Evolutionary conservation across 2,329 filamentous ascomycete species (phyloP).

Genomic region (Dactylellina sp.): DNA sequence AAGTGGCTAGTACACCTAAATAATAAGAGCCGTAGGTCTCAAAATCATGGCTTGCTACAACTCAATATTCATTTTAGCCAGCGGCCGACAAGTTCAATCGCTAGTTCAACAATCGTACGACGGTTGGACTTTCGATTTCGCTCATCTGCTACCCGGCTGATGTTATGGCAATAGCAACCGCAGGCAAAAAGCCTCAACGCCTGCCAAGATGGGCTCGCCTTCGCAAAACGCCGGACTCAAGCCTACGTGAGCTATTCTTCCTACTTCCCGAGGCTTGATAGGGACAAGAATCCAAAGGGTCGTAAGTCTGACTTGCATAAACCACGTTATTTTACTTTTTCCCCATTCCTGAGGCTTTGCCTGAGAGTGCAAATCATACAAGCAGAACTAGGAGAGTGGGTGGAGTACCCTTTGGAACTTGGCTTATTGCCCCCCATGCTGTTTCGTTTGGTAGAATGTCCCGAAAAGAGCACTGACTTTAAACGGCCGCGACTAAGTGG

Average conservation of each 20-base stretch:
- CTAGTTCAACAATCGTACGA: too few species aligned
- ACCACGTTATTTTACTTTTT: conserved; percentile 53
- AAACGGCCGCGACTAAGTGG: conserved; percentile 33
- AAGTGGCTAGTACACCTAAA: too few species aligned
- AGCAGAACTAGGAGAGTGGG: not conserved
- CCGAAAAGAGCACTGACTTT: conserved; percentile 11
- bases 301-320: conserved; percentile 56
- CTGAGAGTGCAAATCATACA: too few species aligned
- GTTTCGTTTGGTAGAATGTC: conserved; percentile 37
- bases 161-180: not conserved
- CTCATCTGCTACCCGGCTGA: not conserved
- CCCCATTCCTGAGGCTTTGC: too few species aligned
- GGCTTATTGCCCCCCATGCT: conserved; percentile 9
- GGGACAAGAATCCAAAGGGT: conserved; percentile 43
- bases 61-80: too few species aligned
- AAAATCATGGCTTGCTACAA: too few species aligned
- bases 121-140: too few species aligned
- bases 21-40: too few species aligned
- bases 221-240: too few species aligned
- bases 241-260: not conserved
- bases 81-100: too few species aligned
- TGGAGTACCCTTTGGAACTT: not conserved
- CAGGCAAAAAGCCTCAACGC: not conserved
- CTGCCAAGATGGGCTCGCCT: not conserved
- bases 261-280: not conserved